Conservation (phyloP, 106 monocot genomes). For the Triglochin maritima region DNA sequence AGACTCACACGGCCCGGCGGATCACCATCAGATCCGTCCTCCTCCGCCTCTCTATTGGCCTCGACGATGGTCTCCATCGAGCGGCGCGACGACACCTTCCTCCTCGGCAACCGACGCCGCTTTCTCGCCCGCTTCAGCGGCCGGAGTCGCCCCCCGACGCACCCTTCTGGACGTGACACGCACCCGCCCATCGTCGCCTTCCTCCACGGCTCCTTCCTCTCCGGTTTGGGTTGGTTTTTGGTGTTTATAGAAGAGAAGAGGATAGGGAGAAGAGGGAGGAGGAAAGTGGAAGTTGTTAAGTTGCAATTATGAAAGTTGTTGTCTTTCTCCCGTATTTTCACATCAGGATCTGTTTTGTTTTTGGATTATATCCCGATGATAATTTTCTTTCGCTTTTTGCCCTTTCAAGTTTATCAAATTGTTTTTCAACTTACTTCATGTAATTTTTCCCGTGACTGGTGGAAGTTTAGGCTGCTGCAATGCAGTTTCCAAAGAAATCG, state of each 20-base stretch:
- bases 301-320: too few species aligned
- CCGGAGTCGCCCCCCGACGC: conserved; percentile 27
- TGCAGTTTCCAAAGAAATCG: too few species aligned
- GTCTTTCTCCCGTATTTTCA: too few species aligned
- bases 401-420: too few species aligned
- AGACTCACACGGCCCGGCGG: conserved; percentile 12
- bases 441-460: too few species aligned
- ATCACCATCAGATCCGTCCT: background rate
- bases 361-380: too few species aligned
- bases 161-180: conserved; percentile 50
- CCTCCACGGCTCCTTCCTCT: background rate
- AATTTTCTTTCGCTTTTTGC: too few species aligned
- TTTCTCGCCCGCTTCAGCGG: conserved; percentile 8
- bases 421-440: too few species aligned
- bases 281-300: background rate
- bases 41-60: conserved; percentile 7
- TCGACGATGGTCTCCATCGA: conserved; percentile 63
- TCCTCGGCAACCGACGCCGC: conserved; percentile 18
- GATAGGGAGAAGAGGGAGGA: background rate
- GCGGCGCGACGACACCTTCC: conserved; percentile 9
- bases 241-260: background rate
- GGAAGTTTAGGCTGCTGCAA: too few species aligned
- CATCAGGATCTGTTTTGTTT: too few species aligned
- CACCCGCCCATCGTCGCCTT: conserved; percentile 53
- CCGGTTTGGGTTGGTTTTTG: background rate